Evolutionary conservation across 2,329 filamentous ascomycete species (phyloP).

Genomic region (Stagonosporopsis vannaccii): DNA sequence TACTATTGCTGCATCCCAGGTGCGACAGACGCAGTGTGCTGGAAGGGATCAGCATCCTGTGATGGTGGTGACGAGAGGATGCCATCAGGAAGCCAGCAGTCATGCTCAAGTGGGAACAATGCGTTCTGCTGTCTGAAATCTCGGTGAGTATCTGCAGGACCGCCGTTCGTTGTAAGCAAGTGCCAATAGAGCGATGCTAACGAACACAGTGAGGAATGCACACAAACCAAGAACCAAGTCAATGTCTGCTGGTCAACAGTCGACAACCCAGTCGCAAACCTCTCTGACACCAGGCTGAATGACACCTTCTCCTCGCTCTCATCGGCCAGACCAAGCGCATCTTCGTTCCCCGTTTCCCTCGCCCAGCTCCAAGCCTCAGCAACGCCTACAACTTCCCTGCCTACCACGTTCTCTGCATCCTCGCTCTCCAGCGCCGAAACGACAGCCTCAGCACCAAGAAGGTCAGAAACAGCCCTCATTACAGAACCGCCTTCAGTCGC

Average conservation of each 20-base stretch:
- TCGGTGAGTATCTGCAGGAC: slow-evolving; percentile 9
- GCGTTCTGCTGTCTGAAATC: slow-evolving; percentile 25
- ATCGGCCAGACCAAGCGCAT: slow-evolving; percentile 17
- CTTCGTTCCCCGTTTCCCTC: slow-evolving; percentile 6
- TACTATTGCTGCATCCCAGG: slow-evolving; percentile 27
- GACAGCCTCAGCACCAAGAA: not conserved
- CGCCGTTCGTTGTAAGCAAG: not conserved
- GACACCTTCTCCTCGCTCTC: slow-evolving; percentile 25
- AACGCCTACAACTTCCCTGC: slow-evolving; percentile 8
- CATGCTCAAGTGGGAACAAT: slow-evolving; percentile 16
- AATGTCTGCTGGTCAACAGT: slow-evolving; percentile 29
- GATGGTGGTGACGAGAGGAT: slow-evolving; percentile 15
- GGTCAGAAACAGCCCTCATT: not conserved
- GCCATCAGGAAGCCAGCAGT: slow-evolving; percentile 17
- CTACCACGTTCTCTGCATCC: not conserved
- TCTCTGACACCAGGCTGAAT: slow-evolving; percentile 17
- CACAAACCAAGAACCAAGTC: slow-evolving; percentile 22
- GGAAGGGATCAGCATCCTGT: slow-evolving; percentile 11
- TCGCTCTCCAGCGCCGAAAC: not conserved
- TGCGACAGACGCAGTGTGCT: slow-evolving; percentile 21
- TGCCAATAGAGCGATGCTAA: not conserved
- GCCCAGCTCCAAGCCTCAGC: slow-evolving; percentile 16
- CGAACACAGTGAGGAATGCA: slow-evolving; percentile 26
- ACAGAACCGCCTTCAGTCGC: not conserved
- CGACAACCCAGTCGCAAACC: slow-evolving; percentile 19